A percentile compares a stretch with the other conserved stretches of the same genome.
Conservation (phyloP, 805 yeast species). For the Vanderwaltozyma tropicalis region DNA sequence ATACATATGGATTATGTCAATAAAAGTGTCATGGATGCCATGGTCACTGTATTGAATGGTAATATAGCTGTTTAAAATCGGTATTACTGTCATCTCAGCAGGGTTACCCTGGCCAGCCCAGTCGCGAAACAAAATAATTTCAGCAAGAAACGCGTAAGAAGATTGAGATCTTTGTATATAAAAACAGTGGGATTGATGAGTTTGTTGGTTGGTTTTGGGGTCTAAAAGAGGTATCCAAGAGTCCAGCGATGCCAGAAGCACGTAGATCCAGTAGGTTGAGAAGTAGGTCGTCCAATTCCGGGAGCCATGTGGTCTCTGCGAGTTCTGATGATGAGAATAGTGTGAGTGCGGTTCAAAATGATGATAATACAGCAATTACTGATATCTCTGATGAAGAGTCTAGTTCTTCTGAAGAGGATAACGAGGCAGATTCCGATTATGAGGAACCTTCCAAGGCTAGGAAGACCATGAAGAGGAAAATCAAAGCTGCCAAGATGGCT, state of each 20-base stretch:
- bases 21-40: too few species aligned
- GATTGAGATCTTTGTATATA: too few species aligned
- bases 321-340: slow-evolving; percentile 3
- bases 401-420: slow-evolving; percentile 4
- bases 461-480: slow-evolving; percentile 12
- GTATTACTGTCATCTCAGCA: too few species aligned
- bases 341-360: slow-evolving; percentile 8
- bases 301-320: background rate
- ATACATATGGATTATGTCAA: too few species aligned
- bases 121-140: too few species aligned
- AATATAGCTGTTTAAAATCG: too few species aligned
- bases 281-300: slow-evolving; percentile 8
- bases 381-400: slow-evolving; percentile 2
- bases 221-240: too few species aligned
- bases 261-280: slow-evolving; percentile 30
- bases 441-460: slow-evolving; percentile 5
- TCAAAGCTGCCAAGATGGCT: slow-evolving; percentile 3
- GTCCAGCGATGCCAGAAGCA: slow-evolving; percentile 26
- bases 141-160: too few species aligned
- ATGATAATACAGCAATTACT: slow-evolving; percentile 6
- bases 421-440: slow-evolving; percentile 21
- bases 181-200: too few species aligned
- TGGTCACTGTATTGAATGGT: too few species aligned
- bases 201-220: too few species aligned
- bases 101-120: too few species aligned